Percentiles rank a stretch among this genome's conserved stretches.
These are phyloP conservation scores for Brettanomyces custersianus DNA, from an alignment of 805 yeast species.

Conservation along the genomic window DNA sequence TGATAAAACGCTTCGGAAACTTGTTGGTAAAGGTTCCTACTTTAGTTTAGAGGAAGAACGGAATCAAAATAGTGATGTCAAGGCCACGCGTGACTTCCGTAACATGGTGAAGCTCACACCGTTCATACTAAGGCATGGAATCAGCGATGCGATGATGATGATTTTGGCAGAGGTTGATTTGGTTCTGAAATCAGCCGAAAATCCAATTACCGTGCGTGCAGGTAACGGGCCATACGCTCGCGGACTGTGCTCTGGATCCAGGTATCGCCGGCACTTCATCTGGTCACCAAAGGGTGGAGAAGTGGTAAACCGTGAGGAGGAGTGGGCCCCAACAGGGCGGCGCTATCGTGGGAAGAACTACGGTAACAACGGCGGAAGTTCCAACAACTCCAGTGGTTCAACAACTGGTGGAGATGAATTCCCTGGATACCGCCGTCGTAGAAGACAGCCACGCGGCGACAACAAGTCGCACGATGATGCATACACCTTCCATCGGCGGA, in stretches of 20 bases:
- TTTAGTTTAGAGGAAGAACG: background rate
- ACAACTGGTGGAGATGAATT: too few relatives aligned
- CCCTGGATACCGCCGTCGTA: too few relatives aligned
- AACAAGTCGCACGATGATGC: too few relatives aligned
- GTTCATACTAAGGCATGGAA: constrained; percentile 34
- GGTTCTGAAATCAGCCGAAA: constrained; percentile 29
- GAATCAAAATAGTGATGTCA: background rate
- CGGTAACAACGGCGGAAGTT: background rate
- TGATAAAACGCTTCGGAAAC: background rate
- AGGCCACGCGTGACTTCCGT: background rate
- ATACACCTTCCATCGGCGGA: background rate
- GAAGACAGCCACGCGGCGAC: too few relatives aligned
- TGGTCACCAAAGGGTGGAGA: constrained; percentile 21
- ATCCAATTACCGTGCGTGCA: constrained; percentile 4
- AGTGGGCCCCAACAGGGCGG: background rate
- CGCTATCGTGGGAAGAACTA: background rate
- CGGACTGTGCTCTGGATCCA: background rate
- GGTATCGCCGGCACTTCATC: constrained; percentile 1
- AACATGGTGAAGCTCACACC: constrained; percentile 25
- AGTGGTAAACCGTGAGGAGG: too few relatives aligned
- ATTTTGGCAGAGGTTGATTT: constrained; percentile 40
- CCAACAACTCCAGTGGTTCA: background rate
- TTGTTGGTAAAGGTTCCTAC: background rate
- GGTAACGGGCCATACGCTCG: constrained; percentile 22
- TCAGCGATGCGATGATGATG: constrained; percentile 37